Evolutionary conservation across 306 rosid species (phyloP).

Genomic region (Fragaria ananassa): DNA sequence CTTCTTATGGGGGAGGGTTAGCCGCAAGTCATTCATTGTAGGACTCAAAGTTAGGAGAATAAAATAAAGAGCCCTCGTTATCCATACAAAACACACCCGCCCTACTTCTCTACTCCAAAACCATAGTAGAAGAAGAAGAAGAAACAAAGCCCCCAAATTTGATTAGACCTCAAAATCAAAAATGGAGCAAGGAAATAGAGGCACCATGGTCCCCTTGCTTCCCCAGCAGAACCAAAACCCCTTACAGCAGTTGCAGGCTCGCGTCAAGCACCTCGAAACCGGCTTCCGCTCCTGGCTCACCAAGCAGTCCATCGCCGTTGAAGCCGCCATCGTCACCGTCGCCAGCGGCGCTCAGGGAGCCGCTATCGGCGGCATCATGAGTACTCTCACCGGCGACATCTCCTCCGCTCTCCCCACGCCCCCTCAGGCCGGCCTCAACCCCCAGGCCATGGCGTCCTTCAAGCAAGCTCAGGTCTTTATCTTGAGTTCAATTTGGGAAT

Average conservation of each 20-base stretch:
- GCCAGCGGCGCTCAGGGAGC: slow-evolving; percentile 93
- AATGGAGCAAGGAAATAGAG: slow-evolving; percentile 55
- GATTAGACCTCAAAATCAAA: background rate
- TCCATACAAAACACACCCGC: background rate
- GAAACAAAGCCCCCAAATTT: background rate
- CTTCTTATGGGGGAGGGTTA: too few relatives aligned
- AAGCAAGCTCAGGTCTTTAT: slow-evolving; percentile 81
- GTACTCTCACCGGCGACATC: slow-evolving; percentile 62
- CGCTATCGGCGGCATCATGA: slow-evolving; percentile 84
- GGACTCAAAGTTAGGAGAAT: background rate
- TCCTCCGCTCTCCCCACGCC: slow-evolving; percentile 62
- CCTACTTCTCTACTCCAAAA: background rate
- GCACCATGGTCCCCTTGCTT: slow-evolving; percentile 34
- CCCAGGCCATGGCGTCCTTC: slow-evolving; percentile 87
- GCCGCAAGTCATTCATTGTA: background rate
- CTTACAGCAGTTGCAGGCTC: slow-evolving; percentile 56
- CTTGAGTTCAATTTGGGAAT: background rate
- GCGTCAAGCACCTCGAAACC: slow-evolving; percentile 59
- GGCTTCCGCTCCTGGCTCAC: slow-evolving; percentile 66
- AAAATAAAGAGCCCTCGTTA: background rate
- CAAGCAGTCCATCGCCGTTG: slow-evolving; percentile 77
- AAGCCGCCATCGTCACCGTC: slow-evolving; percentile 80
- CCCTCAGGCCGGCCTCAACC: slow-evolving; percentile 61
- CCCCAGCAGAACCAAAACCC: slow-evolving; percentile 62
- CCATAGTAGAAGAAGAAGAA: background rate